Evolutionary conservation across 2,329 filamentous ascomycete genomes (phyloP).

Genomic region (Huntiella savannae): DNA sequence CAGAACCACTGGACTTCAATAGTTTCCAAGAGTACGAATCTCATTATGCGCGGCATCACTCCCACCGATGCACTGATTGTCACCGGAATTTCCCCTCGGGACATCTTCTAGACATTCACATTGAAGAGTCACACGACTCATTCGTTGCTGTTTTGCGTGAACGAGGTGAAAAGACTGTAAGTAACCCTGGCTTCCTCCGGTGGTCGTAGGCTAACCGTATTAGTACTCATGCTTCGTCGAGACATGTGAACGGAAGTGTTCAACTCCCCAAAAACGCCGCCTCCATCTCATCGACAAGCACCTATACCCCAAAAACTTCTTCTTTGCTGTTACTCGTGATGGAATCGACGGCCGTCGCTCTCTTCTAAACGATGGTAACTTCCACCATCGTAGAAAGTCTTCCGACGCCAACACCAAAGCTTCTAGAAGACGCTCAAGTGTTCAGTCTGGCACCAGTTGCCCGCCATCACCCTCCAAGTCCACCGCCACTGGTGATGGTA

Average conservation of each 20-base stretch:
- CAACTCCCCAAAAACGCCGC: conserved; percentile 63
- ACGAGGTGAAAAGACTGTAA: conserved; percentile 69
- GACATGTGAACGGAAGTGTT: conserved; percentile 68
- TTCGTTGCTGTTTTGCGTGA: conserved; percentile 53
- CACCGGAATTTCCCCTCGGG: conserved; percentile 72
- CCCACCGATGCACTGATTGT: conserved; percentile 72
- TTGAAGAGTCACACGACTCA: conserved; percentile 80
- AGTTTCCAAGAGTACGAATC: conserved; percentile 68
- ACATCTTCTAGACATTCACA: conserved; percentile 64
- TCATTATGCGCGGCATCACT: conserved; percentile 66
- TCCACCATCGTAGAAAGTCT: conserved; percentile 31
- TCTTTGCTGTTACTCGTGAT: conserved; percentile 69
- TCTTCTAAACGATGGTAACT: conserved; percentile 44
- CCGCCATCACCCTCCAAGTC: conserved; percentile 3
- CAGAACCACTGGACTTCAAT: conserved; percentile 46
- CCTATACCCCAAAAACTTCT: conserved; percentile 72
- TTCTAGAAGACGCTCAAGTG: conserved; percentile 13
- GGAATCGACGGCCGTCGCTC: conserved; percentile 77
- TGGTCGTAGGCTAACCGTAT: no score
- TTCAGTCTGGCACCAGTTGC: not conserved
- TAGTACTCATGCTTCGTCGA: conserved; percentile 83
- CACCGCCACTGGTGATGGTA: not conserved
- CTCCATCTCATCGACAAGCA: conserved; percentile 91
- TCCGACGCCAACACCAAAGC: conserved; percentile 19
- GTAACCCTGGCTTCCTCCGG: conserved; percentile 16